phyloP scores from a whole-genome alignment of 2,329 filamentous ascomycete genomes.

The Dothiorella sarmentorum region DNA sequence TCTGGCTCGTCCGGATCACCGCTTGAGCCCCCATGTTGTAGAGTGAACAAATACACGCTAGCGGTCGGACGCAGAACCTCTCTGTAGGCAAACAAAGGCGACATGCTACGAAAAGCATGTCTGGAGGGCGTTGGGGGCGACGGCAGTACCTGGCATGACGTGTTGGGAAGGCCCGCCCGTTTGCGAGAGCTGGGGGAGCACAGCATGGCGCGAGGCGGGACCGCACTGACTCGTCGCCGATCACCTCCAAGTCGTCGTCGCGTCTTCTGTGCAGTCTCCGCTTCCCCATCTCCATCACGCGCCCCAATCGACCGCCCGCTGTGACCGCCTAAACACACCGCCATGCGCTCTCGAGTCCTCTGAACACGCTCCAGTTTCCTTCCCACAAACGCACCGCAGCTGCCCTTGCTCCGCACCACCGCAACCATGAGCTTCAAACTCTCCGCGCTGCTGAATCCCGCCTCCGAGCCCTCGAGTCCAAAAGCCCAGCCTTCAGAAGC shows the following conservation, averaged over 20 bases:
- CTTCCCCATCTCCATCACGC: conserved; percentile 8
- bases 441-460: conserved; percentile 38
- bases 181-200: neutral
- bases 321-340: neutral
- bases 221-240: conserved; percentile 10
- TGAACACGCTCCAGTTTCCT: neutral
- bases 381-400: neutral
- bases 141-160: neutral
- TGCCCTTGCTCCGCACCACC: neutral
- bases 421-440: conserved; percentile 27
- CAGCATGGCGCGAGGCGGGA: neutral
- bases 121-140: neutral
- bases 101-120: neutral
- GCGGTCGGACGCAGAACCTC: too few relatives aligned
- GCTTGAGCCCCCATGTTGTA: too few relatives aligned
- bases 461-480: conserved; percentile 17
- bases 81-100: too few relatives aligned
- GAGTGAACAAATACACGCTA: too few relatives aligned
- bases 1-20: too few relatives aligned
- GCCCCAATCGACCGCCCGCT: neutral
- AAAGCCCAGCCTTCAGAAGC: neutral
- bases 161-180: neutral
- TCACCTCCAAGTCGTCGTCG: conserved; percentile 9
- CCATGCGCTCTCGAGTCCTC: neutral
- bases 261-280: conserved; percentile 5